phyloP scores from a whole-genome alignment of 257 asterid species.

The Plectranthus barbatus region DNA sequence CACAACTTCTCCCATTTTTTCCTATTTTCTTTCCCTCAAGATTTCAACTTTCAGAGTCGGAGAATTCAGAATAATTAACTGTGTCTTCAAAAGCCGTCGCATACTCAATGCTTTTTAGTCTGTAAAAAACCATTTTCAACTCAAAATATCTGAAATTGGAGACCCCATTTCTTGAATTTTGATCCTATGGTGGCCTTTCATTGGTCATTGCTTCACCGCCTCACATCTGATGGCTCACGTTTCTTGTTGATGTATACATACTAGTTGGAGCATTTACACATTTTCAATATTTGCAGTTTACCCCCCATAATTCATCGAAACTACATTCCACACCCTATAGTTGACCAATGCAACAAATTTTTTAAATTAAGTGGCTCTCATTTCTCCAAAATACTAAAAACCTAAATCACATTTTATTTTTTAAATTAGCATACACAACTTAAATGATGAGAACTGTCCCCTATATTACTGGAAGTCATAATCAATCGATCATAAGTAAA shows the following conservation, averaged over 20 bases:
- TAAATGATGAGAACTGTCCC: no score
- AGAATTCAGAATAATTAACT: not conserved
- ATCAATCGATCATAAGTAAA: no score
- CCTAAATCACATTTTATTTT: no score
- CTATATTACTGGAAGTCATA: no score
- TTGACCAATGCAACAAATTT: not conserved
- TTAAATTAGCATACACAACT: no score
- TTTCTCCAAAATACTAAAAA: no score
- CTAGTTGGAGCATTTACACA: not conserved
- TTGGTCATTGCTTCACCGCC: constrained; percentile 25
- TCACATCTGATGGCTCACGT: constrained; percentile 49
- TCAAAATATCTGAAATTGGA: constrained; percentile 37
- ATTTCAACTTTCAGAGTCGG: not conserved
- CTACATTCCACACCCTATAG: constrained; percentile 8
- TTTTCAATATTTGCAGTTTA: not conserved
- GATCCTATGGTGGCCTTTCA: constrained; percentile 25
- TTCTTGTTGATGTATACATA: constrained; percentile 7
- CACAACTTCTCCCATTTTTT: constrained; percentile 60
- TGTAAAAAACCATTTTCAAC: constrained; percentile 2
- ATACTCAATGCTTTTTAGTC: constrained; percentile 7
- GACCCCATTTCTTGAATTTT: constrained; percentile 15
- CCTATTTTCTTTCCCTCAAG: constrained; percentile 36
- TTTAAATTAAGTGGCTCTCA: not conserved
- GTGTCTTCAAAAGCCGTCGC: not conserved
- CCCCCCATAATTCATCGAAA: not conserved